Evolutionary conservation across 352 stramenopile species (phyloP).

Genomic region (Thalassiosira ordinaria): DNA sequence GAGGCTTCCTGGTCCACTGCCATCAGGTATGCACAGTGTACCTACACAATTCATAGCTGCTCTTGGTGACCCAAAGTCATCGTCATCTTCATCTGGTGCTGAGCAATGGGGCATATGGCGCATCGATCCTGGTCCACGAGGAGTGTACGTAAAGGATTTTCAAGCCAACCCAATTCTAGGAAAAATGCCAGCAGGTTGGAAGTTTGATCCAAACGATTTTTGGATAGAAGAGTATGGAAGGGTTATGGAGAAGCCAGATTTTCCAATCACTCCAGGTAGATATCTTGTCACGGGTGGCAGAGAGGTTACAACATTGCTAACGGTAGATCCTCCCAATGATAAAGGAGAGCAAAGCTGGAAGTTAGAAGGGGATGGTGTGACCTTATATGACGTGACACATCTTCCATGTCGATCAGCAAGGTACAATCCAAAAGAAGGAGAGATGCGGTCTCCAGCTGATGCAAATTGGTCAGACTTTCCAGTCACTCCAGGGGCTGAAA

Average conservation of each 20-base stretch:
- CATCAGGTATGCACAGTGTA: not conserved
- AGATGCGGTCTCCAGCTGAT: conserved; percentile 58
- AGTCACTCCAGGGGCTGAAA: conserved; percentile 77
- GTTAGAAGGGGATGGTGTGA: conserved; percentile 64
- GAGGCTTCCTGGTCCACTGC: not conserved
- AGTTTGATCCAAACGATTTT: conserved; percentile 76
- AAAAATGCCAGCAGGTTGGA: conserved; percentile 73
- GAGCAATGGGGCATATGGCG: conserved; percentile 78
- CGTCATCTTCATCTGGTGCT: conserved; percentile 45
- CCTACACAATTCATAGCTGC: conserved; percentile 64
- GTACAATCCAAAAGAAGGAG: conserved; percentile 52
- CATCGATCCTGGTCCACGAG: conserved; percentile 79
- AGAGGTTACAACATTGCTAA: conserved; percentile 73
- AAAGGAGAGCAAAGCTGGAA: conserved; percentile 67
- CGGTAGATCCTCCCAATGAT: conserved; percentile 29
- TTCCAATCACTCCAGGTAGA: conserved; percentile 49
- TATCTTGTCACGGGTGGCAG: conserved; percentile 83
- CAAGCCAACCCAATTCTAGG: conserved; percentile 30
- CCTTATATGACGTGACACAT: conserved; percentile 85
- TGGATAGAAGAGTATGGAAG: conserved; percentile 85
- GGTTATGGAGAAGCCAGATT: conserved; percentile 77
- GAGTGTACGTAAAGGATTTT: conserved; percentile 78
- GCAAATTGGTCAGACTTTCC: conserved; percentile 79
- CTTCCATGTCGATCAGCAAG: conserved; percentile 78
- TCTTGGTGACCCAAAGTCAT: conserved; percentile 72